Percentiles rank a stretch among this genome's conserved stretches.
Conservation (phyloP, 2,329 filamentous ascomycete genomes). For the Sphaerulina vaccinii region DNA sequence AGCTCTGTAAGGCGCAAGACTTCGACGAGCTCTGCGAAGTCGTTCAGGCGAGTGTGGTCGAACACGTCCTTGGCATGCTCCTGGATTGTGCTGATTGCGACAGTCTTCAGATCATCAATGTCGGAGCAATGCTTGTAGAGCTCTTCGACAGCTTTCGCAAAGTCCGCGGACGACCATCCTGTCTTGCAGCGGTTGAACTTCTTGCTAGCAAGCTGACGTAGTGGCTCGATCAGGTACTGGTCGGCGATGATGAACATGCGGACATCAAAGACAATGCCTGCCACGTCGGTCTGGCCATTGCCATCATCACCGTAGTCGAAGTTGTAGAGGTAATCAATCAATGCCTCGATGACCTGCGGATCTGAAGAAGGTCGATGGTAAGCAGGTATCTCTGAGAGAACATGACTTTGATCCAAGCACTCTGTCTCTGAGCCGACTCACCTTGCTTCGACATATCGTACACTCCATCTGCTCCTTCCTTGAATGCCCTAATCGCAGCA, state of each 20-base stretch:
- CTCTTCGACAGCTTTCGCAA: constrained; percentile 7
- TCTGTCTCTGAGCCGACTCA: too few relatives aligned
- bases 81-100: neutral
- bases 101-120: neutral
- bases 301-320: constrained; percentile 1
- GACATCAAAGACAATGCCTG: neutral
- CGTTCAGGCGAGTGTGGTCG: neutral
- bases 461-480: neutral
- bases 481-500: neutral
- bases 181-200: constrained; percentile 27
- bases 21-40: neutral
- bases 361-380: too few relatives aligned
- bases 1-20: neutral
- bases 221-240: constrained; percentile 32
- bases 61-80: neutral
- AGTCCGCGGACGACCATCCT: neutral
- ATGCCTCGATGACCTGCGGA: constrained; percentile 5
- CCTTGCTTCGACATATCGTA: neutral
- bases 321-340: constrained; percentile 5
- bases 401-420: too few relatives aligned
- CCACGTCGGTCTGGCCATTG: neutral
- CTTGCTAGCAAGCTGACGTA: constrained; percentile 34
- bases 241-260: constrained; percentile 36
- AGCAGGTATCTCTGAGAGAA: too few relatives aligned
- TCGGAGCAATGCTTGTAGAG: neutral